These are phyloP conservation scores for Diaporthe eres DNA, from an alignment of 2,329 filamentous ascomycete species.

Conservation along the genomic window DNA sequence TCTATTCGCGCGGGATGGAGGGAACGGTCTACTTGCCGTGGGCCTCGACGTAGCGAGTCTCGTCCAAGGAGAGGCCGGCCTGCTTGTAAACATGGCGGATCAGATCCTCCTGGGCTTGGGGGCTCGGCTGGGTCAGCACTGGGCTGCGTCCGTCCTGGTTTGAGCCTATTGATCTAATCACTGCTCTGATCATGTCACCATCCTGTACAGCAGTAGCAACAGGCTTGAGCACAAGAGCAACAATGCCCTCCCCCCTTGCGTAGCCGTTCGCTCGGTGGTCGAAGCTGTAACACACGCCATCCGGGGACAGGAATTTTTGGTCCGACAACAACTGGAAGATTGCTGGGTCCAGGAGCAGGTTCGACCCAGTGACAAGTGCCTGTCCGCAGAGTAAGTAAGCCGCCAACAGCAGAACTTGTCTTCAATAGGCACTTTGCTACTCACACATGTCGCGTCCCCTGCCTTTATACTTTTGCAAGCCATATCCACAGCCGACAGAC, in stretches of 20 bases:
- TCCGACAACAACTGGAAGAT: slow-evolving; percentile 38
- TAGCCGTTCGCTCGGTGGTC: slow-evolving; percentile 53
- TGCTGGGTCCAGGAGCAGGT: slow-evolving; percentile 43
- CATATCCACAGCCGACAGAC: slow-evolving; percentile 33
- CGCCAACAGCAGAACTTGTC: too few species aligned
- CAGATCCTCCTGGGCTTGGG: slow-evolving; percentile 47
- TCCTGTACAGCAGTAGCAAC: slow-evolving; percentile 56
- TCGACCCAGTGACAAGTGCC: slow-evolving; percentile 37
- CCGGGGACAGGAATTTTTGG: slow-evolving; percentile 45
- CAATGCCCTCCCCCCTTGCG: slow-evolving; percentile 48
- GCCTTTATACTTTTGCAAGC: slow-evolving; percentile 30
- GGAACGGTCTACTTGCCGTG: slow-evolving; percentile 39
- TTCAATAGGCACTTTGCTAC: neutral
- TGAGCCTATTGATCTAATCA: slow-evolving; percentile 49
- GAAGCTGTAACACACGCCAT: slow-evolving; percentile 52
- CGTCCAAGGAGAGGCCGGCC: slow-evolving; percentile 25
- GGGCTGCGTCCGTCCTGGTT: slow-evolving; percentile 57
- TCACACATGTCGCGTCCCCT: neutral
- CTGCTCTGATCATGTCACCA: slow-evolving; percentile 53
- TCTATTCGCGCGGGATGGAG: neutral
- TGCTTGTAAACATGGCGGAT: slow-evolving; percentile 49
- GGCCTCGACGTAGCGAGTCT: slow-evolving; percentile 46
- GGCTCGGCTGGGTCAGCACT: slow-evolving; percentile 56
- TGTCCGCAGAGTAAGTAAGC: neutral
- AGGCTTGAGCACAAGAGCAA: slow-evolving; percentile 57